Evolutionary conservation across 805 yeast species (phyloP), one percentile per base, ranked within the genome.

Genomic region (Kuraishia piskuri): DNA sequence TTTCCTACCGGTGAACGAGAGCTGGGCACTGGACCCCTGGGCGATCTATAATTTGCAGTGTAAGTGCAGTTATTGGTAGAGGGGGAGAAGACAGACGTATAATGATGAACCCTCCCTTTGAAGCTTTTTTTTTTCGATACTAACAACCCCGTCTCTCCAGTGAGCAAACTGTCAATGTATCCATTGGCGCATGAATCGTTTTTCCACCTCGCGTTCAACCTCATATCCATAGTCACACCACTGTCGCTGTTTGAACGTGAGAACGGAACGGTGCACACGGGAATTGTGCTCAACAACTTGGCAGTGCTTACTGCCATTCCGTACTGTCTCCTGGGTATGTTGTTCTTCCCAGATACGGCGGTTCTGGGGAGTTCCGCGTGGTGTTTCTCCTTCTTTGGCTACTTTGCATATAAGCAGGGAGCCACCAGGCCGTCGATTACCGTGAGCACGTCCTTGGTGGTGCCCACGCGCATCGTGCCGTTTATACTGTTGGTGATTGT

Each of bases 241-340:
- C 65, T 89, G 60, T 72, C 84, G 12, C 72, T 74, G 51, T 90
- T 84, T 66, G 97, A 90, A 71, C 70, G 75, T 53, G 64, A 68
- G 22, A 85, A 88, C 61, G 97, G 97, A 5, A 89, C 97, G 0
- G 86, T 90, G 2, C 81, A 88, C 66, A 86, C 96, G 3, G 96
- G 95, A 3, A 73, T 90, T 49, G 83, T 90, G 17, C 71, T 90
- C 54, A 90, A 89, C 64, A 62, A 87, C 23, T 67, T 86, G 50
- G 88, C 96, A 1, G 82, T 85, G 1, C 66, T 80, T 3, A 77
- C 92, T 1, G 96, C 86, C 3, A 61, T 88, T 45, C 77, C 80
- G 48, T 85, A 78, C 67, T 77, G 86, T 59, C 23, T 79, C 7
- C 63, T 80, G 3, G 84, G 85, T 1, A 58, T 70, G 55, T 10